These are phyloP conservation scores for Chloris gayana DNA, from an alignment of 176 grass and related monocot genomes.

Conservation along the genomic window DNA sequence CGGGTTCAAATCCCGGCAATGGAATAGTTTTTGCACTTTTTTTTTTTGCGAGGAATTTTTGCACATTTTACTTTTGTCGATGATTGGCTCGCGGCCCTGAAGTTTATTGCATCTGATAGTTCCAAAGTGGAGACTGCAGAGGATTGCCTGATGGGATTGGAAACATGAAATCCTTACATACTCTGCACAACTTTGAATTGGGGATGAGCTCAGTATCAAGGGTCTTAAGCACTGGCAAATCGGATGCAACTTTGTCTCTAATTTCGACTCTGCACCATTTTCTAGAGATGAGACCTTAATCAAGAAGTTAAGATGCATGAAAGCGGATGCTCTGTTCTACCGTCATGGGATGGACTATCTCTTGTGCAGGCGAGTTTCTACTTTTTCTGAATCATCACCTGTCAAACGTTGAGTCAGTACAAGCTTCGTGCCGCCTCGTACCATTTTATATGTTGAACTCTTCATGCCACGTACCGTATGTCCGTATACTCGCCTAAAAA, in stretches of 20 bases:
- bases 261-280: background rate
- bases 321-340: too few relatives aligned
- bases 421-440: background rate
- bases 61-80: too few relatives aligned
- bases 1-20: slow-evolving; percentile 97
- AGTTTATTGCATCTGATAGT: slow-evolving; percentile 1
- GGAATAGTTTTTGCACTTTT: slow-evolving; percentile 13
- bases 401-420: too few relatives aligned
- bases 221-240: background rate
- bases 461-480: too few relatives aligned
- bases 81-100: too few relatives aligned
- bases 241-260: background rate
- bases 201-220: background rate
- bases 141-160: background rate
- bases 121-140: background rate
- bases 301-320: too few relatives aligned
- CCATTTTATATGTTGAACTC: too few relatives aligned
- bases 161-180: background rate
- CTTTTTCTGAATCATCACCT: too few relatives aligned
- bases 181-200: background rate
- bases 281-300: too few relatives aligned
- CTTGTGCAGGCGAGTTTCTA: too few relatives aligned
- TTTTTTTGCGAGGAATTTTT: too few relatives aligned
- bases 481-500: background rate
- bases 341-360: too few relatives aligned